Base-by-base conservation (phyloP, 345 rosid species). In the Erucastrum elatum region DNA sequence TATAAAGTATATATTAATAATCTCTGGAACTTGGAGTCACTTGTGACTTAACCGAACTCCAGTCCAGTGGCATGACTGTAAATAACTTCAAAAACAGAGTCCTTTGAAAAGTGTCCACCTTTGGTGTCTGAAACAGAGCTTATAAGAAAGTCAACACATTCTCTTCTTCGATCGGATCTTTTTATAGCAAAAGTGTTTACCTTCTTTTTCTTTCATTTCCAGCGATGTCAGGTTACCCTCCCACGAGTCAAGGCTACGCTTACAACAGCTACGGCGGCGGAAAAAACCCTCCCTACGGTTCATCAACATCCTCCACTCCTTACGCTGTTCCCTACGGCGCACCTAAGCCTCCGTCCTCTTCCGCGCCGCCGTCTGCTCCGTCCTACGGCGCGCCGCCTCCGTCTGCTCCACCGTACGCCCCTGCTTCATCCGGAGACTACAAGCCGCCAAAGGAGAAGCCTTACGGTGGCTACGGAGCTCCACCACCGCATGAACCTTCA, bases 361-460 rank as follows among this genome's bases (percentile, higher is more conserved):
- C 83, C 56, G 87, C 82, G 2, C n/a, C 79, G 8, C 82, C 84
- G 30, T 59, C 83, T 33, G 58, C 64, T 31, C 56, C 51, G 12
- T 77, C 75, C 2, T 77, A 84, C 68, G 82, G 87, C 2, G 64
- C 70, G n/a, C 82, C 86, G 11, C 75, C 87, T 21, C 87, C 89
- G 1, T 80, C 53, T 46, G n/a, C 58, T n/a, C 17, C 58, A 51
- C 58, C 58, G 0, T 55, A 55, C 60, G 60, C 27, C 11, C 26
- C 60, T 55, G 8, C 64, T 13, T 66, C 82, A 10, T 82, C 82
- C 13, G 82, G 84, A 1, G 83, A 80, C 21, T 80, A 74, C 64
- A 92, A 90, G 83, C 94, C 97, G 1, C 91, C 85, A 0, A 92
- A 90, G 86, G 90, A 89, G 77, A 85, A 89, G 64, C 88, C 87